Evolutionary conservation across 1,139 yeast species (phyloP).

Genomic region (Taphrina betulina): DNA sequence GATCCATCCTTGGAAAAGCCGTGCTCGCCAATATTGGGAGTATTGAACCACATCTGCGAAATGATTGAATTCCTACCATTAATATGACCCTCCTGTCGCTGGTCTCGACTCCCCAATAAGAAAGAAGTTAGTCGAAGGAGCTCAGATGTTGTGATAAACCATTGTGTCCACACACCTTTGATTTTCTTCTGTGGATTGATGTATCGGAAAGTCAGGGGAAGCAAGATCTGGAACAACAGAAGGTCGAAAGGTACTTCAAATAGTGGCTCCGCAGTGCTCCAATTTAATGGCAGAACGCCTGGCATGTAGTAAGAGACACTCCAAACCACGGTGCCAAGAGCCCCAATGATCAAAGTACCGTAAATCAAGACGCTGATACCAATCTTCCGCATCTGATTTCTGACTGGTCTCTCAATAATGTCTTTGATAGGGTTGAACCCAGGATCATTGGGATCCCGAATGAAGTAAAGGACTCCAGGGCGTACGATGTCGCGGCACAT

Average conservation of each 20-base stretch:
- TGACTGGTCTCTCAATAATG: slow-evolving; percentile 73
- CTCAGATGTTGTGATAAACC: slow-evolving; percentile 58
- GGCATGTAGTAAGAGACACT: slow-evolving; percentile 49
- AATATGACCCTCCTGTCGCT: slow-evolving; percentile 72
- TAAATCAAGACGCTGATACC: slow-evolving; percentile 74
- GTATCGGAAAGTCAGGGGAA: slow-evolving; percentile 37
- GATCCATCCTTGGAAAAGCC: slow-evolving; percentile 78
- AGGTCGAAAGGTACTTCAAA: slow-evolving; percentile 44
- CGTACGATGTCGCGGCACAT: slow-evolving; percentile 78
- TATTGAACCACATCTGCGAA: slow-evolving; percentile 52
- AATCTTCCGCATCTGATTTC: slow-evolving; percentile 70
- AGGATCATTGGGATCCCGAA: slow-evolving; percentile 93
- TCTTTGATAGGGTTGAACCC: slow-evolving; percentile 85
- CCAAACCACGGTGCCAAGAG: slow-evolving; percentile 70
- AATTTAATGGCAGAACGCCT: slow-evolving; percentile 42
- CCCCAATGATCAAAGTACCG: slow-evolving; percentile 65
- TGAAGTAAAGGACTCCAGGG: slow-evolving; percentile 85
- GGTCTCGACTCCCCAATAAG: slow-evolving; percentile 64
- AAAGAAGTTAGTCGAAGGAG: slow-evolving; percentile 73
- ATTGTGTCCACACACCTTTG: slow-evolving; percentile 58
- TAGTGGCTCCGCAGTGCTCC: slow-evolving; percentile 32
- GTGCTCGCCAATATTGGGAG: slow-evolving; percentile 40
- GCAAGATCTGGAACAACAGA: slow-evolving; percentile 40
- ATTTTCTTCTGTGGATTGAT: slow-evolving; percentile 36
- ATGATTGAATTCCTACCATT: slow-evolving; percentile 49